Percentiles rank a stretch among this genome's conserved stretches.
Evolutionary conservation across 306 rosid genomes (phyloP).

Genomic region (Alnus glutinosa): DNA sequence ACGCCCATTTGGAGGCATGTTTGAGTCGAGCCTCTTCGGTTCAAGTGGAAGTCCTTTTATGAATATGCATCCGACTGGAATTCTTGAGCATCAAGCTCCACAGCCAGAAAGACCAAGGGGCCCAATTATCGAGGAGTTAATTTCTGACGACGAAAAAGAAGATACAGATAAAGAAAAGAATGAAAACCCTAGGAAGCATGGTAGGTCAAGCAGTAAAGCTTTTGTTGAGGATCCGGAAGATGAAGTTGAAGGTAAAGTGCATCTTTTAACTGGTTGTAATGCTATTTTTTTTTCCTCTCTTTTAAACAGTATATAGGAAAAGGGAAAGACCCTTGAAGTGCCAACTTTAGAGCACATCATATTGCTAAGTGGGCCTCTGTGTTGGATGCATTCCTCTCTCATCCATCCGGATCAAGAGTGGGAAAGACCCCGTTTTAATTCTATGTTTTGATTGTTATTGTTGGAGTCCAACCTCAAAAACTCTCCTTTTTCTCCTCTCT

Average conservation of each 20-base stretch:
- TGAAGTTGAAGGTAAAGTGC: slow-evolving; percentile 54
- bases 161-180: slow-evolving; percentile 39
- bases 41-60: slow-evolving; percentile 46
- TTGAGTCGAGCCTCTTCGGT: slow-evolving; percentile 50
- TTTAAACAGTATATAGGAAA: too few relatives aligned
- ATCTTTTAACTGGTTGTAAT: slow-evolving; percentile 2
- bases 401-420: too few relatives aligned
- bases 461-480: slow-evolving; percentile 7
- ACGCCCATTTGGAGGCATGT: slow-evolving; percentile 72
- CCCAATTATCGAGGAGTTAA: slow-evolving; percentile 76
- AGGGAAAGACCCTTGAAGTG: too few relatives aligned
- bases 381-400: too few relatives aligned
- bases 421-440: not conserved
- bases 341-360: too few relatives aligned
- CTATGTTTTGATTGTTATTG: not conserved
- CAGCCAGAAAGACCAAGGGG: slow-evolving; percentile 55
- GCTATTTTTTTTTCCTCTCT: too few relatives aligned
- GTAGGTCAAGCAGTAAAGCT: slow-evolving; percentile 50
- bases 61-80: slow-evolving; percentile 50
- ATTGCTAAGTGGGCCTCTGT: too few relatives aligned
- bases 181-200: slow-evolving; percentile 60
- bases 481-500: not conserved
- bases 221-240: slow-evolving; percentile 57
- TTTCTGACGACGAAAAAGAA: slow-evolving; percentile 71
- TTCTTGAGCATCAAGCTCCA: slow-evolving; percentile 52